Percentiles rank a stretch among this genome's conserved stretches.
These are phyloP conservation scores for Herpetomonas muscarum DNA, from an alignment of 208 protist genomes.

Conservation along the genomic window DNA sequence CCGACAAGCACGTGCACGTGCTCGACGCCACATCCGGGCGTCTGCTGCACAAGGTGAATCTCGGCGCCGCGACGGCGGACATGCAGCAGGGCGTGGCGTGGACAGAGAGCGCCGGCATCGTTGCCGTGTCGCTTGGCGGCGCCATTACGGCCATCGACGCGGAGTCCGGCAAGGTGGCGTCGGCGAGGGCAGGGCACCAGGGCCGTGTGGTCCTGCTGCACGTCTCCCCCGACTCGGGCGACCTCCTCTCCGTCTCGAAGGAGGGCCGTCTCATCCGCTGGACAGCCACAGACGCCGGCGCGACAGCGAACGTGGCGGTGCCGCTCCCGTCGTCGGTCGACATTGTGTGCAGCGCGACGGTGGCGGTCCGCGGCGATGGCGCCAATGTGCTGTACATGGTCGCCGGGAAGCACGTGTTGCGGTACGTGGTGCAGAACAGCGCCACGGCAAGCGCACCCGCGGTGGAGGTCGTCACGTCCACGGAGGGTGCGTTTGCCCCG, in stretches of 20 bases:
- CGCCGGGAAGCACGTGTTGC: constrained; percentile 16
- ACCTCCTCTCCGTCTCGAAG: constrained; percentile 26
- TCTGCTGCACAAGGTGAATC: constrained; percentile 4
- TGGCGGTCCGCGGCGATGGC: too few relatives aligned
- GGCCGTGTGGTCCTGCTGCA: constrained; percentile 28
- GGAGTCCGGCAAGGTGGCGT: constrained; percentile 8
- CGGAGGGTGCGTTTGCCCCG: constrained; percentile 6
- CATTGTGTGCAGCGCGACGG: constrained; percentile 12
- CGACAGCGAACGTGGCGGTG: neutral
- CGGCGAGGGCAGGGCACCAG: constrained; percentile 24
- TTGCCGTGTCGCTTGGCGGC: constrained; percentile 30
- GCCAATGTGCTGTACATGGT: constrained; percentile 17
- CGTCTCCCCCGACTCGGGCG: constrained; percentile 3
- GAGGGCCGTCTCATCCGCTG: constrained; percentile 26
- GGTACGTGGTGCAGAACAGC: neutral
- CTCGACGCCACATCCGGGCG: constrained; percentile 13
- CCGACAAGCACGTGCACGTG: constrained; percentile 39
- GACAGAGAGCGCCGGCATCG: constrained; percentile 12
- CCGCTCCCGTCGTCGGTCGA: neutral
- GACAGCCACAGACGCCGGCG: constrained; percentile 1
- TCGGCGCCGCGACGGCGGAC: constrained; percentile 21
- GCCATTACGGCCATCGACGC: constrained; percentile 21
- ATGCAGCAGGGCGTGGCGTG: constrained; percentile 46
- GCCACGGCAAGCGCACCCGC: neutral
- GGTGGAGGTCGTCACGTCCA: constrained; percentile 8